These are phyloP conservation scores for Juglanconis juglandina DNA, from an alignment of 2,329 filamentous ascomycete species.

Conservation along the genomic window DNA sequence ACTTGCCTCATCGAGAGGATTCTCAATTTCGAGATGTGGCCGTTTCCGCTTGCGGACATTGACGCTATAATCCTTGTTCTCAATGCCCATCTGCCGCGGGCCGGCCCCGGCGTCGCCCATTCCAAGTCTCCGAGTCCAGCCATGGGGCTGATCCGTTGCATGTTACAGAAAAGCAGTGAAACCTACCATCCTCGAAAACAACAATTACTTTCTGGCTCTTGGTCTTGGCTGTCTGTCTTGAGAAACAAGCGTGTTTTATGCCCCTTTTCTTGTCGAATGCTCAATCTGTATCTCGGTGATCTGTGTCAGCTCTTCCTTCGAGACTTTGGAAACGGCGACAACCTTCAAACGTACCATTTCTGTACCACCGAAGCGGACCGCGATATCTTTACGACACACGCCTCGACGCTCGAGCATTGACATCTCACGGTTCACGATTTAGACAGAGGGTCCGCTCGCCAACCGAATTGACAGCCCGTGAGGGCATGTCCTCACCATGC, in stretches of 20 bases:
- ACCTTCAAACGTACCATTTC: background rate
- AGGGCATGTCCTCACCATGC: constrained; percentile 46
- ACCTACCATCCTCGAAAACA: constrained; percentile 11
- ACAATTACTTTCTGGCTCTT: constrained; percentile 1
- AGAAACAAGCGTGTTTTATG: background rate
- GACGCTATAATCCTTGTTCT: background rate
- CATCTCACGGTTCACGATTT: background rate
- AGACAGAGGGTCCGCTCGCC: background rate
- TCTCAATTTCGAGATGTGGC: no score
- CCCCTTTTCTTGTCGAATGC: background rate
- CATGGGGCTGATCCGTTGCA: background rate
- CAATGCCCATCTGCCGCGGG: background rate
- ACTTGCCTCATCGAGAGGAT: no score
- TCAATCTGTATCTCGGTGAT: background rate
- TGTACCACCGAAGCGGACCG: background rate
- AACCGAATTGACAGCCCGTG: constrained; percentile 26
- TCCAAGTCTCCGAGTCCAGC: background rate
- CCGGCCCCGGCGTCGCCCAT: background rate
- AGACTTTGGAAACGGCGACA: background rate
- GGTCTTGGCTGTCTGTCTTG: background rate
- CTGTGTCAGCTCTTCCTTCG: background rate
- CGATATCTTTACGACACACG: background rate
- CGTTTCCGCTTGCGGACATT: background rate
- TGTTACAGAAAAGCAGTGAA: constrained; percentile 7
- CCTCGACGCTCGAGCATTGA: background rate